Percentiles rank a stretch among this genome's conserved stretches.
Evolutionary conservation across 202 grass and related monocot species (phyloP).

Genomic region (Zoysia matrella): DNA sequence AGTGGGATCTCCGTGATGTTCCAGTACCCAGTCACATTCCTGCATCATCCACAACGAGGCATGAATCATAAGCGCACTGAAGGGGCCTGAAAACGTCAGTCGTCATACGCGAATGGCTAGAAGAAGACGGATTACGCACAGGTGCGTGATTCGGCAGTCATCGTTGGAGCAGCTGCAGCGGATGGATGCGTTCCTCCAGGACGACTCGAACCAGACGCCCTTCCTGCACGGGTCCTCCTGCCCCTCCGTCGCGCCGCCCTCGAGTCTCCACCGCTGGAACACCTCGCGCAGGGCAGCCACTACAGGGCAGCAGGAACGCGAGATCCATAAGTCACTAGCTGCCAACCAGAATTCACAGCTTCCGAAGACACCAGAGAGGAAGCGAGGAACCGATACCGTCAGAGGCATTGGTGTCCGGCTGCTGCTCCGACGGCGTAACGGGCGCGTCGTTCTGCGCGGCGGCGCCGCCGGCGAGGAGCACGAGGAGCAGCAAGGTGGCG

Average conservation of each 20-base stretch:
- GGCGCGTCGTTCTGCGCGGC: not conserved
- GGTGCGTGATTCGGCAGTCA: conserved; percentile 45
- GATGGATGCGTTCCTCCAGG: not conserved
- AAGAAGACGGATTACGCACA: conserved; percentile 18
- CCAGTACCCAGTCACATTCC: conserved; percentile 49
- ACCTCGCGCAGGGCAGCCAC: conserved; percentile 26
- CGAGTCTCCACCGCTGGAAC: conserved; percentile 32
- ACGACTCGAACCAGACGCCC: not conserved
- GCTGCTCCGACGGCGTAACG: not conserved
- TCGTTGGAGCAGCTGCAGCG: conserved; percentile 3
- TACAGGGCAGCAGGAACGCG: conserved; percentile 39
- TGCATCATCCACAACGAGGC: conserved; percentile 31
- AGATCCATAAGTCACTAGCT: conserved; percentile 24
- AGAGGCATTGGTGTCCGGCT: not conserved
- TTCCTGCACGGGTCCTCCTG: not conserved
- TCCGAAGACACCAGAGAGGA: not conserved
- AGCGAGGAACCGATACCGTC: conserved; percentile 38
- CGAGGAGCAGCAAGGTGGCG: conserved; percentile 30
- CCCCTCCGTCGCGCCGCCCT: too few species aligned
- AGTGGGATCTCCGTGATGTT: conserved; percentile 41
- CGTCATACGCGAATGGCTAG: not conserved
- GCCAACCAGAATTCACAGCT: not conserved
- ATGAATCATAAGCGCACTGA: not conserved
- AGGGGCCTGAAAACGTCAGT: not conserved
- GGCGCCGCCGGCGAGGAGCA: conserved; percentile 11